Base-by-base conservation (phyloP, 164 flowering plant species). In the Platanus orientalis region DNA sequence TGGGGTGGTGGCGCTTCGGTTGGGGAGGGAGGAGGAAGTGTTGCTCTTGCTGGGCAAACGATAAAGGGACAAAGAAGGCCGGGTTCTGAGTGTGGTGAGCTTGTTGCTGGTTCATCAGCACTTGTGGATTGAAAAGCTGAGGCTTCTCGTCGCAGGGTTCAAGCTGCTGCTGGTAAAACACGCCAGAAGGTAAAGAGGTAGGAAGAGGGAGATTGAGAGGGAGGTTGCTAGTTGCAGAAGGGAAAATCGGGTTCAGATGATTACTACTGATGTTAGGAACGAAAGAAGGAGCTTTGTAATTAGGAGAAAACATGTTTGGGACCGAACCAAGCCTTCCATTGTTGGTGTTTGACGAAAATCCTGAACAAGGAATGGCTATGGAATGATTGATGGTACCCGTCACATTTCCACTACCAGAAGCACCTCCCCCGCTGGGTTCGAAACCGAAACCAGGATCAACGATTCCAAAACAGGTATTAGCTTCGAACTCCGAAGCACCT, bases 111-210 rank as follows among this genome's bases (percentile, higher is more conserved):
- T 76, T 78, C 0, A 83, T 63, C 6, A 77, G 28, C 65, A 72
- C 1, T 30, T 77, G 83, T 12, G 88, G 76, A 62, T 69, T 80
- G 60, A 76, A 73, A 66, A 86, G 70, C 72, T 80, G 88, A 0
- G 85, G 89, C 76, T 83, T 80, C 60, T 81, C 92, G 23, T 81
- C 86, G 10, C 67, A 32, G 25, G 69, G 27, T 25, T 76, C 81
- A 13, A 70, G 78, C 1, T 69, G 71, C 4, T 74, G 83, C 26
- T 68, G 73, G 21, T 71, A 76, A 63, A 75, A 69, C 24, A 54
- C 29, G 14, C 71, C 70, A 6, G 71, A 78, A 47, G 76, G 67
- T 0, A 61, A 28, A 3, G 76, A 61, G 57, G 60, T 49, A 19
- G 82, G 80, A 39, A 81, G 59, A 57, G 61, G 66, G 30, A 17